These are phyloP conservation scores for Agrocybe pediades DNA, from an alignment of 768 basidiomycete genomes.

Conservation along the genomic window DNA sequence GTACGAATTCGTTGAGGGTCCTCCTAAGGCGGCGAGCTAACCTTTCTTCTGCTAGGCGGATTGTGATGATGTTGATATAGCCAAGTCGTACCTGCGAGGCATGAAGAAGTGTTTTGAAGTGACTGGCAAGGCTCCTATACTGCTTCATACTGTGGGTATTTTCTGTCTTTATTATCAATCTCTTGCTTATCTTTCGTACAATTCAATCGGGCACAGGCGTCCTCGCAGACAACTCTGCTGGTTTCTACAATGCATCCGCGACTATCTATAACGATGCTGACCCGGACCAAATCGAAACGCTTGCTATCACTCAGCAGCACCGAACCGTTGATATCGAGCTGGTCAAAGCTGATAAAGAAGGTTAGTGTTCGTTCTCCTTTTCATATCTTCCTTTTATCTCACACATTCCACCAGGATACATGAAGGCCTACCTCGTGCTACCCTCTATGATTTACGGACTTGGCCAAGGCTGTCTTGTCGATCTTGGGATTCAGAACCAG, in stretches of 20 bases:
- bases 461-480: too few relatives aligned
- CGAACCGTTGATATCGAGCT: slow-evolving; percentile 49
- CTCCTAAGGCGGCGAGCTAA: too few relatives aligned
- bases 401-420: too few relatives aligned
- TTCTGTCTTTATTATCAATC: too few relatives aligned
- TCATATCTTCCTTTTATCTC: too few relatives aligned
- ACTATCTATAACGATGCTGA: slow-evolving; percentile 51
- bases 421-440: too few relatives aligned
- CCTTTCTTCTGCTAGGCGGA: slow-evolving; percentile 36
- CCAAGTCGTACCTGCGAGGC: slow-evolving; percentile 51
- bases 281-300: slow-evolving; percentile 41
- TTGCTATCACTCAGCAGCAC: slow-evolving; percentile 45
- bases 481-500: too few relatives aligned
- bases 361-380: slow-evolving; percentile 32
- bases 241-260: slow-evolving; percentile 32
- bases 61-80: slow-evolving; percentile 40
- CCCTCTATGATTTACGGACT: too few relatives aligned
- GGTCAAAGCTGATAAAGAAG: slow-evolving; percentile 50
- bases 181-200: neutral
- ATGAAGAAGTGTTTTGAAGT: slow-evolving; percentile 44
- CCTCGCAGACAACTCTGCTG: slow-evolving; percentile 42
- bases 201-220: slow-evolving; percentile 33
- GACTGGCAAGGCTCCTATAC: slow-evolving; percentile 43
- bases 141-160: slow-evolving; percentile 61
- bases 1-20: too few relatives aligned